A percentile compares a stretch with the other conserved stretches of the same genome.
phyloP scores from a whole-genome alignment of 2,329 filamentous ascomycete species.

The Trematosphaeria pertusa region DNA sequence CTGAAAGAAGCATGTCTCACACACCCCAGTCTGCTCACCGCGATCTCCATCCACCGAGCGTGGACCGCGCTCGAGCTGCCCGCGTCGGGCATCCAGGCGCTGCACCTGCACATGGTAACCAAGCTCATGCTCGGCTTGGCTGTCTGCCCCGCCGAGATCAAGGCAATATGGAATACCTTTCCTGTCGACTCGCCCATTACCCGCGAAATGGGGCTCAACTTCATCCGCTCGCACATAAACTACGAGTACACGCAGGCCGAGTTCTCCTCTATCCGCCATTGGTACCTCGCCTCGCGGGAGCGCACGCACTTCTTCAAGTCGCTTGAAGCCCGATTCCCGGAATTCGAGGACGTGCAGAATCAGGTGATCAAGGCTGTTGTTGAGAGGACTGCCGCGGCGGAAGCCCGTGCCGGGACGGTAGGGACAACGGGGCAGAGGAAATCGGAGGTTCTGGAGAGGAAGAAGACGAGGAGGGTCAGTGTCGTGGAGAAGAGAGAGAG shows the following conservation, averaged over 20 bases:
- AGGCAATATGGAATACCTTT: slow-evolving; percentile 24
- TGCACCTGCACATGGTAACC: slow-evolving; percentile 22
- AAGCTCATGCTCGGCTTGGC: slow-evolving; percentile 18
- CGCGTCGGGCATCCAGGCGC: slow-evolving; percentile 14
- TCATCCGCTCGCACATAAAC: slow-evolving; percentile 15
- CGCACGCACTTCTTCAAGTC: slow-evolving; percentile 17
- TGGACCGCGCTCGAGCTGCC: slow-evolving; percentile 31
- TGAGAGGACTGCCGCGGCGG: neutral
- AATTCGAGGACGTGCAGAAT: slow-evolving; percentile 11
- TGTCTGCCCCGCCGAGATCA: slow-evolving; percentile 19
- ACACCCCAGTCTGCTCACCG: slow-evolving; percentile 12
- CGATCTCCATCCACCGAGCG: slow-evolving; percentile 24
- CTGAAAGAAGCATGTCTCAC: slow-evolving; percentile 10
- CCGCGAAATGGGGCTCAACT: slow-evolving; percentile 24
- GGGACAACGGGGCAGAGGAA: too few species aligned
- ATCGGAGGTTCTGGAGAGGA: neutral
- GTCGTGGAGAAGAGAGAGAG: neutral
- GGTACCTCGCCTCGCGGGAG: slow-evolving; percentile 12
- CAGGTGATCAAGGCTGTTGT: neutral
- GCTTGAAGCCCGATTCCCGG: slow-evolving; percentile 13
- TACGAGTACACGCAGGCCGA: slow-evolving; percentile 15
- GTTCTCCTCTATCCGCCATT: slow-evolving; percentile 10
- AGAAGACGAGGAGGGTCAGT: neutral
- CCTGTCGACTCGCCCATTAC: slow-evolving; percentile 15
- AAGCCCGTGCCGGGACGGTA: neutral